These are phyloP conservation scores for Fraxinus baroniana DNA, from an alignment of 305 asterid species.

Conservation along the genomic window DNA sequence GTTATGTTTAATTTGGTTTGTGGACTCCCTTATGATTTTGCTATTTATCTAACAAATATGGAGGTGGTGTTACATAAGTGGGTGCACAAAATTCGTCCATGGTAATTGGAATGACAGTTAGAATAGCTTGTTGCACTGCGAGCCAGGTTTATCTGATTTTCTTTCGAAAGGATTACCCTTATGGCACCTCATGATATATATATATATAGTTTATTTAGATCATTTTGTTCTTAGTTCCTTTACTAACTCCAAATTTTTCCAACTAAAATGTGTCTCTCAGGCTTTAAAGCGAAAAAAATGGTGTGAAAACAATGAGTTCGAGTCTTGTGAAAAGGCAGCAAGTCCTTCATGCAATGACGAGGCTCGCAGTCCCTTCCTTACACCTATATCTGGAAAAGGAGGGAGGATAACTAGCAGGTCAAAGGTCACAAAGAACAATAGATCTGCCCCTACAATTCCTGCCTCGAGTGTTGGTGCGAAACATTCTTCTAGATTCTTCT, in stretches of 20 bases:
- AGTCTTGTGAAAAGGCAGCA: conserved; percentile 48
- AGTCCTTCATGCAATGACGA: conserved; percentile 48
- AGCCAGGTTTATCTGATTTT: neutral
- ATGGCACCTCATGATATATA: neutral
- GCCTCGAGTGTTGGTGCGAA: conserved; percentile 58
- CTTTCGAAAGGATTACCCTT: neutral
- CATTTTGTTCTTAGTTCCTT: conserved; percentile 9
- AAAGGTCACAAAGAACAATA: conserved; percentile 57
- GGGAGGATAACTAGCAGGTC: conserved; percentile 58
- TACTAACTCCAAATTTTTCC: conserved; percentile 19
- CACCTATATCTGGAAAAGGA: conserved; percentile 77
- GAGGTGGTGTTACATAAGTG: neutral
- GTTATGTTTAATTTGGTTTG: neutral
- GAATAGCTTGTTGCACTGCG: neutral
- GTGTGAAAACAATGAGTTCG: conserved; percentile 42
- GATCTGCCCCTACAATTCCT: conserved; percentile 63
- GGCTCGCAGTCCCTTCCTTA: conserved; percentile 52
- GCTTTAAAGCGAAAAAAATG: conserved; percentile 67
- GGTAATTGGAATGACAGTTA: neutral
- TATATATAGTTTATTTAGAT: neutral
- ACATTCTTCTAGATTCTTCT: conserved; percentile 10
- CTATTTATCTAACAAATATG: neutral
- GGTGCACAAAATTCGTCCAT: neutral
- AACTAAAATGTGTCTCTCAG: conserved; percentile 38
- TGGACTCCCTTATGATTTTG: neutral